A percentile compares a stretch with the other conserved stretches of the same genome.
Evolutionary conservation across 2,329 filamentous ascomycete genomes (phyloP).

Genomic region (Didymellaceae sp.): DNA sequence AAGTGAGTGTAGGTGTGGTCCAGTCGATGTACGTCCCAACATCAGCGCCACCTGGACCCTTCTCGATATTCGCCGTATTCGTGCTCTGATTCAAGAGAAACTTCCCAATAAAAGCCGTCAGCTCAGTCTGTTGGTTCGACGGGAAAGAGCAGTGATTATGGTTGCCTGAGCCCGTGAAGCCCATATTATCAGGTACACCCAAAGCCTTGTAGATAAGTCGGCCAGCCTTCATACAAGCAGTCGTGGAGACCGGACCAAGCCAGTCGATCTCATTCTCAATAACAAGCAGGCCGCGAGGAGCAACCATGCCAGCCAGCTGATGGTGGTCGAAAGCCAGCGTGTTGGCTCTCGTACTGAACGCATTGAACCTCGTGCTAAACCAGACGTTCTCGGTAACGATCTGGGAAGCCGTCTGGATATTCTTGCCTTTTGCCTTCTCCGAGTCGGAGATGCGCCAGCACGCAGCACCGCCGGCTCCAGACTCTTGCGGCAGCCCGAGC

Average conservation of each 20-base stretch:
- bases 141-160: constrained; percentile 66
- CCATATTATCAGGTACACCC: constrained; percentile 62
- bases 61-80: constrained; percentile 45
- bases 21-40: constrained; percentile 46
- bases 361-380: constrained; percentile 65
- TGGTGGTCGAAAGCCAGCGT: constrained; percentile 65
- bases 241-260: constrained; percentile 64
- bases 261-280: constrained; percentile 67
- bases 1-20: constrained; percentile 44
- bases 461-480: constrained; percentile 65
- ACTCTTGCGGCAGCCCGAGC: constrained; percentile 68
- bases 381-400: constrained; percentile 69
- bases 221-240: constrained; percentile 64
- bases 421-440: constrained; percentile 60
- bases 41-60: constrained; percentile 40
- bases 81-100: constrained; percentile 50
- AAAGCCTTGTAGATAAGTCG: constrained; percentile 62
- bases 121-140: constrained; percentile 57
- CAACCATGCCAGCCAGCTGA: constrained; percentile 62
- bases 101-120: constrained; percentile 63
- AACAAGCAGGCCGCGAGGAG: constrained; percentile 62
- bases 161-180: constrained; percentile 62
- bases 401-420: constrained; percentile 66
- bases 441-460: constrained; percentile 62
- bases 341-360: constrained; percentile 56